These are phyloP conservation scores for Scedosporium apiospermum DNA, from an alignment of 2,329 filamentous ascomycete species.

Conservation along the genomic window DNA sequence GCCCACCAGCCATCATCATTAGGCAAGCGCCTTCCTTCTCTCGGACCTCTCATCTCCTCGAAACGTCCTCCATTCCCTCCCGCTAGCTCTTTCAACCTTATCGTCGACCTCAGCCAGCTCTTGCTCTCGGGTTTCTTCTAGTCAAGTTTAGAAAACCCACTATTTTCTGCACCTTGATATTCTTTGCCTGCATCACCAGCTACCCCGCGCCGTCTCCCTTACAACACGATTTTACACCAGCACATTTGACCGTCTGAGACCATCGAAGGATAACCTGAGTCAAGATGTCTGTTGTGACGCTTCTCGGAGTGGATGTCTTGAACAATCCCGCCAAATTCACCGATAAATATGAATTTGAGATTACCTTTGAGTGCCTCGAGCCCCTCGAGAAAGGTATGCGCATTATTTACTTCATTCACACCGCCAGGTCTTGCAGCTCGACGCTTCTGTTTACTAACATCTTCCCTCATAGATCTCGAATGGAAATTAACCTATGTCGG, in stretches of 20 bases:
- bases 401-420: constrained; percentile 3
- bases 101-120: background rate
- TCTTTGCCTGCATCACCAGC: no score
- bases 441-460: constrained; percentile 10
- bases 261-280: constrained; percentile 5
- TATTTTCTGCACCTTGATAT: background rate
- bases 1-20: background rate
- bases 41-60: background rate
- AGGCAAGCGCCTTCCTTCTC: background rate
- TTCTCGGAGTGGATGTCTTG: constrained; percentile 88
- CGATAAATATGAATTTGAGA: constrained; percentile 92
- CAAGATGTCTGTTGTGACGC: constrained; percentile 86
- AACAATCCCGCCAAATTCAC: constrained; percentile 96
- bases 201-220: no score
- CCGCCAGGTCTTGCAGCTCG: background rate
- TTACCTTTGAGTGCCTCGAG: constrained; percentile 97
- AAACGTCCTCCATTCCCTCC: background rate
- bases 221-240: no score
- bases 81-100: background rate
- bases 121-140: background rate
- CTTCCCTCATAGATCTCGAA: constrained; percentile 64
- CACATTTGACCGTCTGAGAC: background rate
- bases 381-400: constrained; percentile 75
- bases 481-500: constrained; percentile 99
- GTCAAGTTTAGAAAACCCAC: background rate